phyloP scores from a whole-genome alignment of 768 basidiomycete genomes.

The Tubosaeta sp. region DNA sequence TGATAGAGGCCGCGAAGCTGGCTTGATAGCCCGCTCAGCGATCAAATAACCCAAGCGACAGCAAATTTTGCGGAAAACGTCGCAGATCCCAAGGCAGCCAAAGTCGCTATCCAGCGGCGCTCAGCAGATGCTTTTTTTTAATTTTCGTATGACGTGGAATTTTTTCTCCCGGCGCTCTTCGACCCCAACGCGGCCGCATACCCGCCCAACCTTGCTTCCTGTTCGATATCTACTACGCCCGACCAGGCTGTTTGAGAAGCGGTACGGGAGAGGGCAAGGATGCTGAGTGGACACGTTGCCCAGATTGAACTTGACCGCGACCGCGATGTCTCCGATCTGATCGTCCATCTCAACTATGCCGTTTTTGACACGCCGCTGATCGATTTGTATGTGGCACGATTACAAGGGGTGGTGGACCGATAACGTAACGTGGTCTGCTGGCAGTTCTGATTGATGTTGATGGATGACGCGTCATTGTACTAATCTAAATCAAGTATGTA shows the following conservation, averaged over 20 bases:
- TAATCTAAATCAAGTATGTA: not conserved
- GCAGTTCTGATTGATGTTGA: constrained; percentile 42
- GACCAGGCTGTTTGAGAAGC: constrained; percentile 32
- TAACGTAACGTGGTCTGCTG: constrained; percentile 60
- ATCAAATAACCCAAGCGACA: constrained; percentile 6
- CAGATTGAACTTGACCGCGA: constrained; percentile 31
- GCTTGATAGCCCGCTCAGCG: constrained; percentile 31
- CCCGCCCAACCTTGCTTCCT: constrained; percentile 41
- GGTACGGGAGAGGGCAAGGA: constrained; percentile 32
- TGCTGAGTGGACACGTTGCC: constrained; percentile 34
- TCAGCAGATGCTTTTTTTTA: not conserved
- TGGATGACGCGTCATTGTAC: not conserved
- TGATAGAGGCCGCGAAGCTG: constrained; percentile 33
- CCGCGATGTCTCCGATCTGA: constrained; percentile 33
- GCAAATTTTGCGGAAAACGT: constrained; percentile 8
- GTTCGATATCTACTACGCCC: constrained; percentile 40
- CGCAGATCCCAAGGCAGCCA: constrained; percentile 16
- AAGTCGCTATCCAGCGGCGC: constrained; percentile 27
- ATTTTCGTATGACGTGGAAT: constrained; percentile 37
- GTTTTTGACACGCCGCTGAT: constrained; percentile 45
- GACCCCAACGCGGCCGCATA: constrained; percentile 40
- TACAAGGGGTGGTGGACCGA: constrained; percentile 44
- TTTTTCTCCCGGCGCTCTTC: constrained; percentile 44
- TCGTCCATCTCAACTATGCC: constrained; percentile 57
- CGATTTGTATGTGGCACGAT: constrained; percentile 39